Evolutionary conservation across 306 rosid genomes (phyloP), one percentile per base, ranked within the genome.

Genomic region (Abrus pulchellus): DNA sequence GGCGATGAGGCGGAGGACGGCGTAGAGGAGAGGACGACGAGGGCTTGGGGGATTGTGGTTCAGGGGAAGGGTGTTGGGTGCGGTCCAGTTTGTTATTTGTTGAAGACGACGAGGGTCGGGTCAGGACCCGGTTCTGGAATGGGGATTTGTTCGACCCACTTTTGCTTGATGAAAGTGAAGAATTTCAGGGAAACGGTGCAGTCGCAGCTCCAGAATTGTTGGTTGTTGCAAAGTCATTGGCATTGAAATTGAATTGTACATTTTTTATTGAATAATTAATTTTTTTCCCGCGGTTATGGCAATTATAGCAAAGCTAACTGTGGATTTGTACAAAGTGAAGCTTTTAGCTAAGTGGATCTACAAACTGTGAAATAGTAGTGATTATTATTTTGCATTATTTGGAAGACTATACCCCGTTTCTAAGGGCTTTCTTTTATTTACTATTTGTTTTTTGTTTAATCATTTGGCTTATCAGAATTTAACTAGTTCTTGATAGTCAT

Each of bases 11-110:
- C 60, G 74, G 56, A 80, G n/a, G 32, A 72, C 1, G 80, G 49
- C 1, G 78, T 44, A 1, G 30, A 7, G 6, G 79, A 82, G 49
- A 79, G 48, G 11, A 40, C 72, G 14, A 61, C 95, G 76, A 82
- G 7, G 87, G 89, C 72, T 34, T 93, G 94, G 94, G 97, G 97
- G 27, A 4, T 93, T 3, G 86, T 93, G 85, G 91, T 91, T 80
- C 97, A 93, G 79, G 96, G 92, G 10, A 93, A 83, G 28, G 89
- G 91, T 2, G 65, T 48, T 1, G 92, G 88, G 29, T 80, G 87
- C 47, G 90, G 83, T 0, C 94, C 97, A 8, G 86, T 80, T 14
- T 93, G 97, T 45, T 93, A 93, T 75, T 62, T 91, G 72, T 33
- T 93, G 72, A 91, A 91, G 50, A 91, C 97, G 1, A 82, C 83